Evolutionary conservation across 1,284 basidiomycete genomes (phyloP).

Genomic region (Kwoniella shivajii): DNA sequence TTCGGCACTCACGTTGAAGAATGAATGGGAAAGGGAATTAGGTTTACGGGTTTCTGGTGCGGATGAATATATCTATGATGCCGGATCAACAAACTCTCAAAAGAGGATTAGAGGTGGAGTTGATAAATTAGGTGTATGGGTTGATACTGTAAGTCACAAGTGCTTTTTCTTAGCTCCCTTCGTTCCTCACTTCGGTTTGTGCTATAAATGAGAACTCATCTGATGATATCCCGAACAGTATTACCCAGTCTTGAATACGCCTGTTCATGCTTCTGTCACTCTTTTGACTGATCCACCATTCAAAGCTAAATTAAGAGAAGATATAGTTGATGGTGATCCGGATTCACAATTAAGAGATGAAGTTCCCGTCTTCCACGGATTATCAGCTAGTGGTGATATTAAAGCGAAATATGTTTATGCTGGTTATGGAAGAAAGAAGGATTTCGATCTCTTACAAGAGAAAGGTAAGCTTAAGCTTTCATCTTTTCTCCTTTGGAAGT

Average conservation of each 20-base stretch:
- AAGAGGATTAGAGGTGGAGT: constrained; percentile 33
- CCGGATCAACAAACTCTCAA: constrained; percentile 46
- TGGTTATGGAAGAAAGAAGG: constrained; percentile 76
- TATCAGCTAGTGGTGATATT: constrained; percentile 51
- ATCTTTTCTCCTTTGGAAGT: too few species aligned
- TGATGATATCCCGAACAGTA: constrained; percentile 54
- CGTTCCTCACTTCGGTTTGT: too few species aligned
- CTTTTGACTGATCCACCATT: constrained; percentile 45
- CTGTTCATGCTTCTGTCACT: constrained; percentile 59
- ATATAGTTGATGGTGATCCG: constrained; percentile 56
- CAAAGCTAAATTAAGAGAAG: constrained; percentile 57
- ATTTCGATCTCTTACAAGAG: constrained; percentile 67
- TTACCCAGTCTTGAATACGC: constrained; percentile 78
- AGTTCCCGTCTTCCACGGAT: constrained; percentile 54
- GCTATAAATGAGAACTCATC: too few species aligned
- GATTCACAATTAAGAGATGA: constrained; percentile 53
- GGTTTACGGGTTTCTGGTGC: constrained; percentile 45
- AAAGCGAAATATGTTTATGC: constrained; percentile 75
- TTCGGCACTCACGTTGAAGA: constrained; percentile 51
- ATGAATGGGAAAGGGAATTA: constrained; percentile 52
- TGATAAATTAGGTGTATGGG: constrained; percentile 48
- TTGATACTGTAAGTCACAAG: constrained; percentile 48
- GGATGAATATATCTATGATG: constrained; percentile 49
- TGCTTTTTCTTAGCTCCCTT: not conserved
- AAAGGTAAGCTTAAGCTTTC: constrained; percentile 43